Evolutionary conservation across 352 stramenopile species (phyloP), one percentile per base, ranked within the genome.

Genomic region (Globisporangium okanoganense): DNA sequence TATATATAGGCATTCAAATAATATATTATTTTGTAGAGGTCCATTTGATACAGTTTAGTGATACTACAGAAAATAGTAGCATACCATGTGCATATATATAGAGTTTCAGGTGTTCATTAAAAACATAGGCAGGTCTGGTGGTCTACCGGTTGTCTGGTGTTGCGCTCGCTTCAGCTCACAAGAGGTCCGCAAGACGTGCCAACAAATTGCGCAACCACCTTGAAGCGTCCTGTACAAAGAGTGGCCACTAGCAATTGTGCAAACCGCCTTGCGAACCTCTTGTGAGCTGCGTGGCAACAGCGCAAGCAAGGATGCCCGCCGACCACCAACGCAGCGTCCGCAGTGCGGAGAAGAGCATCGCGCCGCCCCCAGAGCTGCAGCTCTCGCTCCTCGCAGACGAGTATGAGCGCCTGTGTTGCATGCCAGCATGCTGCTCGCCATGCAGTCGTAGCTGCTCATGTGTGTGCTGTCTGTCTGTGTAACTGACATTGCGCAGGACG

Each of bases 311-410:
- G 27, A 53, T 36, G 47, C 47, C 47, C 18, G 25, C 38, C 38
- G 16, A 20, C 38, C 38, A 16, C 38, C 38, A 53, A 1, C 29
- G 5, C 33, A 43, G 29, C 13, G 35, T 33, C 18, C 10, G 5
- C 40, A 4, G 8, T 22, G 22, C 24, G 22, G 5, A 45, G 31
- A 38, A 49, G 47, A 33, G 5, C 12, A 14, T 27, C 22, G 13
- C 36, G 20, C 13, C 52, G 22, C 31, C 40, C 27, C n/a, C 63
- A 61, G 54, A 68, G 60, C 61, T 85, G 33, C 66, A 84, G 64
- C 71, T 88, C 49, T 76, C 79, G 16, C 74, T 88, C 55, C 73
- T 87, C 24, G 35, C 66, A 0, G 55, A 57, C n/a, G 74, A 86
- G 79, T 88, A 40, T 24, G 70, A 60, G 4, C 14, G 22, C 27